phyloP scores from a whole-genome alignment of 768 basidiomycete species.

The Trametes elegans region DNA sequence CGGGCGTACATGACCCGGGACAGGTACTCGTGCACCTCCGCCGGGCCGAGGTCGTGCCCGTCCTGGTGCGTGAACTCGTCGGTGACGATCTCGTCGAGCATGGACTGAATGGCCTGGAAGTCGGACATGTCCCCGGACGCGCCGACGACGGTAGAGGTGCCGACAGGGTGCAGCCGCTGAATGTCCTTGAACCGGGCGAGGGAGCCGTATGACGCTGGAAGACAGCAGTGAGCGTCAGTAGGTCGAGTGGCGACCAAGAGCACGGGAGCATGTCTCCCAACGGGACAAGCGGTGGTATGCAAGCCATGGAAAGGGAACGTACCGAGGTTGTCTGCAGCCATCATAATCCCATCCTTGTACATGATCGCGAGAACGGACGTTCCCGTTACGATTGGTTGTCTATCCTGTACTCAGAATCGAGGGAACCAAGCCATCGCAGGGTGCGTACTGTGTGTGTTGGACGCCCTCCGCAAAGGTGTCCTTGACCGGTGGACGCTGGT shows the following conservation, averaged over 20 bases:
- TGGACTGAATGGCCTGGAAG: slow-evolving; percentile 86
- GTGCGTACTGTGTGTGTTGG: slow-evolving; percentile 75
- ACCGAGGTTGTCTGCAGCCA: slow-evolving; percentile 98
- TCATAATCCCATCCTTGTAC: slow-evolving; percentile 96
- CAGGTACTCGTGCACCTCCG: slow-evolving; percentile 91
- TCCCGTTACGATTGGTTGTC: slow-evolving; percentile 94
- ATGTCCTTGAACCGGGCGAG: slow-evolving; percentile 96
- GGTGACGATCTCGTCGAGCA: slow-evolving; percentile 74
- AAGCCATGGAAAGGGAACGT: too few relatives aligned
- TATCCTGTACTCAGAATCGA: slow-evolving; percentile 28
- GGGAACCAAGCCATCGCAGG: not conserved
- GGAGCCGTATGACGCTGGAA: slow-evolving; percentile 89
- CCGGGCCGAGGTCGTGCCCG: slow-evolving; percentile 79
- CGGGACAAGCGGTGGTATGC: too few relatives aligned
- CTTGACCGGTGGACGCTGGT: slow-evolving; percentile 46
- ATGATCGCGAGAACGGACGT: slow-evolving; percentile 94
- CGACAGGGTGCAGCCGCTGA: slow-evolving; percentile 82
- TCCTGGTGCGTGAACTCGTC: slow-evolving; percentile 83
- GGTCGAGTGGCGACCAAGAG: not conserved
- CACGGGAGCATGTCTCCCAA: not conserved
- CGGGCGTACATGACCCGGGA: slow-evolving; percentile 88
- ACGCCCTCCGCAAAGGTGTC: slow-evolving; percentile 65
- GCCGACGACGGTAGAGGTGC: slow-evolving; percentile 81
- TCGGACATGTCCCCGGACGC: slow-evolving; percentile 98
- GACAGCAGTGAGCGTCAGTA: not conserved